These are phyloP conservation scores for Schizophyllum amplum DNA, from an alignment of 1,284 basidiomycete genomes.

Conservation along the genomic window DNA sequence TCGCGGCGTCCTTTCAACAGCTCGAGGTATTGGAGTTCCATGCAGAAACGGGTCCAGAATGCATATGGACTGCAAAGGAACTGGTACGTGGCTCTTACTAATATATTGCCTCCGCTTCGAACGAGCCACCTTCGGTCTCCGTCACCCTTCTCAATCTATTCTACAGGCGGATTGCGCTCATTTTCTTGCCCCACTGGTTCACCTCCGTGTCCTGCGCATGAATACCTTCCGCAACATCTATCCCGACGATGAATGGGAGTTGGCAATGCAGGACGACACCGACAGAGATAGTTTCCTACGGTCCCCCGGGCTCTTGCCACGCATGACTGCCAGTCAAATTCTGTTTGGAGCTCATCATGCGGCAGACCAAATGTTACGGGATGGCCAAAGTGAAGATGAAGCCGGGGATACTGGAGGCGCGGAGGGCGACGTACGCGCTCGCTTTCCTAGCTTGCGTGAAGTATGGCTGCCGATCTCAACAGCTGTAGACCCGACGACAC, in stretches of 20 bases:
- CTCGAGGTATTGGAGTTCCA: background rate
- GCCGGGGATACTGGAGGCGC: too few relatives aligned
- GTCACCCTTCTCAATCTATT: background rate
- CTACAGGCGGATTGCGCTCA: background rate
- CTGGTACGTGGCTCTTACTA: background rate
- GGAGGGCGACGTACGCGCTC: too few relatives aligned
- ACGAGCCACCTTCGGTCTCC: background rate
- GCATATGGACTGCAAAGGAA: background rate
- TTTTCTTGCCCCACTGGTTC: background rate
- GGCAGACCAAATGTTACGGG: too few relatives aligned
- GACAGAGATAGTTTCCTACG: background rate
- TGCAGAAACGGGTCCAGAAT: background rate
- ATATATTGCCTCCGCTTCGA: too few relatives aligned
- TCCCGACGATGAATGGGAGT: too few relatives aligned
- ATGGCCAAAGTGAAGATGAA: too few relatives aligned
- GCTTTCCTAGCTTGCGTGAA: too few relatives aligned
- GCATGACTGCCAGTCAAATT: too few relatives aligned
- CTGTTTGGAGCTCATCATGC: too few relatives aligned
- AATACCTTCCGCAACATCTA: background rate
- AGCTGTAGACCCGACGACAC: too few relatives aligned
- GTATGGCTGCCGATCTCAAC: too few relatives aligned
- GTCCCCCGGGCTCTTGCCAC: too few relatives aligned
- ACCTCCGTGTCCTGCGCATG: background rate
- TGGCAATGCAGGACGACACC: background rate
- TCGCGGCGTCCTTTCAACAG: background rate